Percentiles rank a stretch among this genome's conserved stretches.
These are phyloP conservation scores for Hymenochaete sp. DNA, from an alignment of 1,284 basidiomycete genomes.

Conservation along the genomic window DNA sequence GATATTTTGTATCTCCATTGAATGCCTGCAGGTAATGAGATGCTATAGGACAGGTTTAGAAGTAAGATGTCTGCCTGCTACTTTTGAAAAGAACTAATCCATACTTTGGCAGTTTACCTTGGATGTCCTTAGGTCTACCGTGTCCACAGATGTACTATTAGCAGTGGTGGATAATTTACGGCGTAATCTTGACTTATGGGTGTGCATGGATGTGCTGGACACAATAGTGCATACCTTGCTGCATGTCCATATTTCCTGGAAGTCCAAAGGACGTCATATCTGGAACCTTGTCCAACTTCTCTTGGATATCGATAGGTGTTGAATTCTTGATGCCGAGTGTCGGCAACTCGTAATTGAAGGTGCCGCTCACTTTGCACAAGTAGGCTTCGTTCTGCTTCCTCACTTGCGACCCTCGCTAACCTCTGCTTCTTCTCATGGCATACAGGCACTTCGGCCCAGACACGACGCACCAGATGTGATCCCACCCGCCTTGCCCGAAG, in stretches of 20 bases:
- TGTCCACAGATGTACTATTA: slow-evolving; percentile 42
- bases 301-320: slow-evolving; percentile 52
- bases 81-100: slow-evolving; percentile 3
- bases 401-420: slow-evolving; percentile 3
- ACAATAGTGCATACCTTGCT: slow-evolving; percentile 52
- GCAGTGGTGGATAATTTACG: slow-evolving; percentile 58
- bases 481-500: slow-evolving; percentile 56
- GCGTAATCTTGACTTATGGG: slow-evolving; percentile 63
- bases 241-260: slow-evolving; percentile 53
- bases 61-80: slow-evolving; percentile 30
- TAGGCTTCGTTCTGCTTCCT: slow-evolving; percentile 27
- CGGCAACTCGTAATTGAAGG: slow-evolving; percentile 54
- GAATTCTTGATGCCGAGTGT: slow-evolving; percentile 42
- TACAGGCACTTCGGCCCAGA: slow-evolving; percentile 38
- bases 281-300: slow-evolving; percentile 52
- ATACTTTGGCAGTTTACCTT: slow-evolving; percentile 44
- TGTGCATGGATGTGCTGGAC: slow-evolving; percentile 58
- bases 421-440: no score
- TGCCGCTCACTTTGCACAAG: slow-evolving; percentile 49
- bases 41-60: slow-evolving; percentile 63
- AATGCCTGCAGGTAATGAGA: slow-evolving; percentile 50
- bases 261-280: slow-evolving; percentile 51
- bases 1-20: slow-evolving; percentile 48
- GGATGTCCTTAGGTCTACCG: slow-evolving; percentile 42
- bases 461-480: slow-evolving; percentile 41